Conservation (phyloP, 176 grass and related monocot genomes). For the Tillandsia fasciculata region DNA sequence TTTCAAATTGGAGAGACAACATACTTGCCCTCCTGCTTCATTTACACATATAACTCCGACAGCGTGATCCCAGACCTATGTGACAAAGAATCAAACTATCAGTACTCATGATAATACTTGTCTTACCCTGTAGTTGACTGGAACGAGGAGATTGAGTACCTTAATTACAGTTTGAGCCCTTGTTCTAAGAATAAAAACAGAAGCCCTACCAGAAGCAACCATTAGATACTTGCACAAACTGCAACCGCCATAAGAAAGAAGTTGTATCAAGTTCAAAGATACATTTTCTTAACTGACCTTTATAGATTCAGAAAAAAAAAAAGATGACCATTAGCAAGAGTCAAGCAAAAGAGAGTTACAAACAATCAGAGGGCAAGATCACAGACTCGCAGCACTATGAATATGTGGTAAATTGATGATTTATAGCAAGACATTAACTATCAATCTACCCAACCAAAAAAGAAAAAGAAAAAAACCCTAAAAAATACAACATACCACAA, state of each 20-base stretch:
- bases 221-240: slow-evolving; percentile 93
- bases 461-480: not conserved
- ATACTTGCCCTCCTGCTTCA: slow-evolving; percentile 80
- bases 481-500: not conserved
- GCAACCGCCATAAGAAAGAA: slow-evolving; percentile 19
- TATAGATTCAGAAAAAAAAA: too few relatives aligned
- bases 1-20: not conserved
- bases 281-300: too few relatives aligned
- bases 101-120: not conserved
- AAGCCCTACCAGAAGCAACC: slow-evolving; percentile 77
- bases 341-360: too few relatives aligned
- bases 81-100: slow-evolving; percentile 17
- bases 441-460: not conserved
- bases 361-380: too few relatives aligned
- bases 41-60: slow-evolving; percentile 78
- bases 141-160: slow-evolving; percentile 40
- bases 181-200: slow-evolving; percentile 56
- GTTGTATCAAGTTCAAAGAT: not conserved
- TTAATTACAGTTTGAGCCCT: slow-evolving; percentile 67
- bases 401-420: too few relatives aligned
- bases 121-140: not conserved
- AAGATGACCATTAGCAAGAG: not conserved
- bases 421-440: not conserved
- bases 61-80: slow-evolving; percentile 83
- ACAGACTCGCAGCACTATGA: too few relatives aligned